Evolutionary conservation across 2,329 filamentous ascomycete genomes (phyloP).

Genomic region (Ceratocystis smalleyi): DNA sequence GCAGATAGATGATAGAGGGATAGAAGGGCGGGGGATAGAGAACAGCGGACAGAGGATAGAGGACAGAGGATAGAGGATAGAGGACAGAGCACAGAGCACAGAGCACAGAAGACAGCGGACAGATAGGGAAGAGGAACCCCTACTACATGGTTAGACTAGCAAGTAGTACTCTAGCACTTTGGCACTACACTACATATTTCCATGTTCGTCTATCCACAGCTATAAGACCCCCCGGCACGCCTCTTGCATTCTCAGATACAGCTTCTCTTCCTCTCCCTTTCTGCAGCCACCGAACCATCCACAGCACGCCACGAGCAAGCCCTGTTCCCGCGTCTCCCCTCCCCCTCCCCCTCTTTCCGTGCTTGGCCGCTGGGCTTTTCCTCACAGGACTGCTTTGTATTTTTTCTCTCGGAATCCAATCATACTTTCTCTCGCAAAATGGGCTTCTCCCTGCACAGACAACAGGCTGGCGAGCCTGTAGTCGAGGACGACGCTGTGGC

Average conservation of each 20-base stretch:
- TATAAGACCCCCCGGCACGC: not conserved
- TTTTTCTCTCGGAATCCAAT: conserved; percentile 10
- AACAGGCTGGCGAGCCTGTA: conserved; percentile 10
- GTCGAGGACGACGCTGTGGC: conserved; percentile 1
- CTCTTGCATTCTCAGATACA: not conserved
- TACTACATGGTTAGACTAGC: not conserved
- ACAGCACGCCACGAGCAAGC: not conserved
- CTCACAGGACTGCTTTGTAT: conserved; percentile 4
- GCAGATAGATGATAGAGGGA: too few species aligned
- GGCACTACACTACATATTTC: not conserved
- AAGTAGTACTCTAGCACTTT: not conserved
- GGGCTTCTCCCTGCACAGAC: conserved; percentile 15
- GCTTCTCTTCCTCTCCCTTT: not conserved
- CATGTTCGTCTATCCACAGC: not conserved
- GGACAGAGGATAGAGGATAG: too few species aligned
- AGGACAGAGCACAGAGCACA: too few species aligned
- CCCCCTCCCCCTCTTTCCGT: not conserved
- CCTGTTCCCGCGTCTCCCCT: conserved; percentile 1
- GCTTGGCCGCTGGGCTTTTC: not conserved
- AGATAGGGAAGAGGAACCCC: too few species aligned
- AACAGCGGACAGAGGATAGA: too few species aligned
- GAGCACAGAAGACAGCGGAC: too few species aligned
- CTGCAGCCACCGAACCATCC: conserved; percentile 1
- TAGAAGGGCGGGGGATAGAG: too few species aligned
- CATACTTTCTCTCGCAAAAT: conserved; percentile 3